Conservation (phyloP, 2,329 filamentous ascomycete genomes). For the Paraphoma sp. region DNA sequence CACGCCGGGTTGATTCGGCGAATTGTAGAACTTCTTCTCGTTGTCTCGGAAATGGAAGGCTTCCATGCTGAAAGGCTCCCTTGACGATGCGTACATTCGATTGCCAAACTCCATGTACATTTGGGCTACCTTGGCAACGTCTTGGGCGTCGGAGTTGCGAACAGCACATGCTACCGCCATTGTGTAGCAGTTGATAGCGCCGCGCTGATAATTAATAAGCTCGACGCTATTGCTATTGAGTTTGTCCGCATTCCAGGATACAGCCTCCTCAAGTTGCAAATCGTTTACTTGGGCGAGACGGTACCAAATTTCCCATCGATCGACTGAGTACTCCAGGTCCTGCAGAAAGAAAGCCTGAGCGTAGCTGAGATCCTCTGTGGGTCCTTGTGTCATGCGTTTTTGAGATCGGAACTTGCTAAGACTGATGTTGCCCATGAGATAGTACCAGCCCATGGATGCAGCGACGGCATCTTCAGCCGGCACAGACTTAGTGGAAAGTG, state of each 20-base stretch:
- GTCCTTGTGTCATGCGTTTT: conserved; percentile 78
- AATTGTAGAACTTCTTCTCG: conserved; percentile 67
- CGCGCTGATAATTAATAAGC: conserved; percentile 76
- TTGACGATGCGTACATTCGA: conserved; percentile 71
- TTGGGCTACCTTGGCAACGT: conserved; percentile 65
- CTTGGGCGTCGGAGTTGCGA: conserved; percentile 63
- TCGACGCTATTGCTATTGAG: conserved; percentile 83
- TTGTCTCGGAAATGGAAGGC: conserved; percentile 66
- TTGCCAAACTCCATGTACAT: conserved; percentile 73
- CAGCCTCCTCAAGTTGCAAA: conserved; percentile 83
- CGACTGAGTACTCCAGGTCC: conserved; percentile 81
- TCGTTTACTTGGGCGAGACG: conserved; percentile 86
- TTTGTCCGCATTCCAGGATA: conserved; percentile 89
- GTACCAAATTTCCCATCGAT: conserved; percentile 91
- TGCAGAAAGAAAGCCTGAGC: conserved; percentile 80
- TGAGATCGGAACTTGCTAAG: conserved; percentile 83
- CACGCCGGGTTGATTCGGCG: conserved; percentile 54
- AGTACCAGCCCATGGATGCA: conserved; percentile 89
- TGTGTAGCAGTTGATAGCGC: conserved; percentile 78
- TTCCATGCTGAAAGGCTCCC: conserved; percentile 72
- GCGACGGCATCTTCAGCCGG: conserved; percentile 71
- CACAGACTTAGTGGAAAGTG: conserved; percentile 52
- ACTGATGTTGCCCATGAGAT: conserved; percentile 85
- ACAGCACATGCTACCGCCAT: conserved; percentile 71
- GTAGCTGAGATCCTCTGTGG: conserved; percentile 83